Percentiles rank a stretch among this genome's conserved stretches.
Conservation (phyloP, 1,284 basidiomycete genomes). For the Ganoderma lingzhi region DNA sequence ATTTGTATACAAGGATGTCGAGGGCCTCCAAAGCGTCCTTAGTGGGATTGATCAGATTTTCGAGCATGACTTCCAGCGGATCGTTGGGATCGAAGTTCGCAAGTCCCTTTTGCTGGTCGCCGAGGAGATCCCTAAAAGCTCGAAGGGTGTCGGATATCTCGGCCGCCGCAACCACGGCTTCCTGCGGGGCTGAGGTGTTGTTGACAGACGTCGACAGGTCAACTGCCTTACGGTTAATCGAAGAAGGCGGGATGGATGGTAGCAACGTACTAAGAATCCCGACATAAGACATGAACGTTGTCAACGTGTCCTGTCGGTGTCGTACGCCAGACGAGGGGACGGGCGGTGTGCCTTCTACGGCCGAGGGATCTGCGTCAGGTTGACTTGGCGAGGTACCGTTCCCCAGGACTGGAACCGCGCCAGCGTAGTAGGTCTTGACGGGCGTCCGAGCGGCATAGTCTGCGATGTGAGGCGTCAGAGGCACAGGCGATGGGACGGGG, state of each 20-base stretch:
- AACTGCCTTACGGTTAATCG: conserved; percentile 22
- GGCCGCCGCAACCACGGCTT: conserved; percentile 46
- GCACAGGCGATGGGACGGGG: conserved; percentile 45
- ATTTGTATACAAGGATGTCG: conserved; percentile 41
- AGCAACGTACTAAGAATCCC: conserved; percentile 23
- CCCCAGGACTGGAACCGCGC: conserved; percentile 4
- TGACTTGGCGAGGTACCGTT: background rate
- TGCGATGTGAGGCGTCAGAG: conserved; percentile 35
- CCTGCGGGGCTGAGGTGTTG: conserved; percentile 47
- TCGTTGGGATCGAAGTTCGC: conserved; percentile 58
- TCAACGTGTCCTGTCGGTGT: conserved; percentile 32
- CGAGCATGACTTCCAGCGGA: conserved; percentile 56
- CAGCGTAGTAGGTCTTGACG: conserved; percentile 16
- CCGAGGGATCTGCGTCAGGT: conserved; percentile 11
- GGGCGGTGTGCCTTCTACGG: conserved; percentile 25
- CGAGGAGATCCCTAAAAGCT: conserved; percentile 48
- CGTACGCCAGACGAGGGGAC: conserved; percentile 16
- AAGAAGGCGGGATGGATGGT: background rate
- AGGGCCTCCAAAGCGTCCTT: conserved; percentile 52
- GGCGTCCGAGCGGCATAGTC: conserved; percentile 31
- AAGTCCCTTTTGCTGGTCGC: conserved; percentile 55
- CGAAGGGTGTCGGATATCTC: conserved; percentile 50
- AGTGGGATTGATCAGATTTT: conserved; percentile 54
- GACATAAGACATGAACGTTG: conserved; percentile 38
- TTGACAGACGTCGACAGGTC: conserved; percentile 27